Base-by-base conservation (phyloP, 1,139 yeast species). In the Suhomyces yuchorum region DNA sequence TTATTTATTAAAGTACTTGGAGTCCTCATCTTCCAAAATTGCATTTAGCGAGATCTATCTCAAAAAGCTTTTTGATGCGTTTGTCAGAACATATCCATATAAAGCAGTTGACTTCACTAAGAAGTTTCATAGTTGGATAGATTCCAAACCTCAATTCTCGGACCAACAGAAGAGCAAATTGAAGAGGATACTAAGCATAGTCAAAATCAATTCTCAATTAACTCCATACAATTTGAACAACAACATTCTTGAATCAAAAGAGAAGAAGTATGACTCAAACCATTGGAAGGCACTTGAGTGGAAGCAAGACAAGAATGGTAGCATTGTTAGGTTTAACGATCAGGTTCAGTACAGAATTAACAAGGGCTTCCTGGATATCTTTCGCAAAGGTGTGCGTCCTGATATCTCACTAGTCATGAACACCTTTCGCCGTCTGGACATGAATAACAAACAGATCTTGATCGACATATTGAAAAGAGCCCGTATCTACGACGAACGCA, bases 381-480 rank as follows among this genome's bases (percentile, higher is more conserved):
- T 71, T 32, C 54, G 64, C 17, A 61, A 61, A 45, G 79, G 78
- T 0, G 64, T 73, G 4, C 58, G 62, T 36, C 79, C 79, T 0
- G 77, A 74, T 50, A 56, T 60, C 40, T 49, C 51, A 9, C 49
- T 70, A 8, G 53, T 74, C 4, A 65, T 67, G 46, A 65, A 62
- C 34, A 71, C 78, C 0, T 70, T 71, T 49, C 56, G 61, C 42
- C 55, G 65, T 36, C 64, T 66, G 57, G 62, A 61, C 38, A 45
- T 46, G 20, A 49, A 51, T 33, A 59, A 59, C 49, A 61, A 63
- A 43, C 50, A 45, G 20, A 62, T 52, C 23, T 56, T 65, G 46
- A 60, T 62, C 30, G 60, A 58, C 30, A 50, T 61, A 36, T 58
- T 61, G 51, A 61, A 54, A 11, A 55, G 57, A 8, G 51, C 63